These are phyloP conservation scores for Choanephora cucurbitarum DNA, from an alignment of 371 early-diverging fungal species.

Conservation along the genomic window DNA sequence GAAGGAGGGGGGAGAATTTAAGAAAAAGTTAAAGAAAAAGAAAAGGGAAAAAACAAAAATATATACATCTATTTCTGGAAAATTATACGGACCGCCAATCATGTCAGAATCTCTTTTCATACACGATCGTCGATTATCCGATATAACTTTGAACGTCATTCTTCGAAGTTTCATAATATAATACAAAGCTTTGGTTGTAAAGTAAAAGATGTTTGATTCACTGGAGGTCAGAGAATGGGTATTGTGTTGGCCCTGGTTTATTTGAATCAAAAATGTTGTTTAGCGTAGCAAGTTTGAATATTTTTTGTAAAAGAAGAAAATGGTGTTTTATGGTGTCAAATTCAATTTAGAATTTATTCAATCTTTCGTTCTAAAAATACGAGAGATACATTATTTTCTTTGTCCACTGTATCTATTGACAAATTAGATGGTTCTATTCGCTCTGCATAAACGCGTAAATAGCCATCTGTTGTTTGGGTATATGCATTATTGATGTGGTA, in stretches of 20 bases:
- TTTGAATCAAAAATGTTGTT: too few species aligned
- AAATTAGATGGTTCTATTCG: neutral
- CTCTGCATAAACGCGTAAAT: neutral
- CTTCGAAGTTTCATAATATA: neutral
- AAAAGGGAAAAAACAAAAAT: neutral
- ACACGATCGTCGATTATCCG: neutral
- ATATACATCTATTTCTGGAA: neutral
- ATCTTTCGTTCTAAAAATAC: neutral
- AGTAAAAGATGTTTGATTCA: too few species aligned
- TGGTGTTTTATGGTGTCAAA: neutral
- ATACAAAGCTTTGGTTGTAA: too few species aligned
- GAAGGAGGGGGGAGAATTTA: neutral
- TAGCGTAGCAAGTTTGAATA: too few species aligned
- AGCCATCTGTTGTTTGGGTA: neutral
- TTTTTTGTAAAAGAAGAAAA: too few species aligned
- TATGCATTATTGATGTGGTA: neutral
- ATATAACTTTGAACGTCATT: neutral
- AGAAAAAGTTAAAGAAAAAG: neutral
- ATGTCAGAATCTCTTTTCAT: neutral
- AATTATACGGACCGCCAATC: too few species aligned
- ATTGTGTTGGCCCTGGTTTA: too few species aligned
- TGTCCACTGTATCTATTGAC: neutral
- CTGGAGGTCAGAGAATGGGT: too few species aligned
- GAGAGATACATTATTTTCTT: neutral
- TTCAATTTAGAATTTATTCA: neutral